Conservation (phyloP, 2,329 filamentous ascomycete genomes). For the Westerdykella ornata region DNA sequence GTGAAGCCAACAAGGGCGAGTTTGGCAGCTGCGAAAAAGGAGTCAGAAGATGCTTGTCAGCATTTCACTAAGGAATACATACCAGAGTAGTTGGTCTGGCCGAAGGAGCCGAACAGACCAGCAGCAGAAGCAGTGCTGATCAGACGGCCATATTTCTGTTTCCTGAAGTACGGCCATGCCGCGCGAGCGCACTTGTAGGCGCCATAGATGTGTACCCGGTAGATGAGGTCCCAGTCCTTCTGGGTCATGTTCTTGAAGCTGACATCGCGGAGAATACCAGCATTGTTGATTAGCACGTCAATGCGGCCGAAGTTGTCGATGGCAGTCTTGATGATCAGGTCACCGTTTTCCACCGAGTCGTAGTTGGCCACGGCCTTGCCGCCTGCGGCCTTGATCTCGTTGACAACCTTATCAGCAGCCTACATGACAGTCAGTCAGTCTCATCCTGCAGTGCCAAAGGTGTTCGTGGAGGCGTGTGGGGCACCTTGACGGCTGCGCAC, state of each 20-base stretch:
- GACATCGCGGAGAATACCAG: constrained; percentile 87
- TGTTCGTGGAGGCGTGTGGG: constrained; percentile 1
- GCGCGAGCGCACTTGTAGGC: constrained; percentile 93
- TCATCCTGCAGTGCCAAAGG: neutral
- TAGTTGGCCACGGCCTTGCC: constrained; percentile 98
- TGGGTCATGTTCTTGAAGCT: constrained; percentile 99
- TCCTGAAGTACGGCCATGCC: constrained; percentile 95
- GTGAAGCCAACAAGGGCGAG: constrained; percentile 93
- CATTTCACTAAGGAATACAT: constrained; percentile 18
- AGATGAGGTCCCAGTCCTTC: constrained; percentile 91
- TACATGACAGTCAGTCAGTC: constrained; percentile 31
- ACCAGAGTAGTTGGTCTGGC: constrained; percentile 90
- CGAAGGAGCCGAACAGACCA: constrained; percentile 91
- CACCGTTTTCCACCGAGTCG: constrained; percentile 87
- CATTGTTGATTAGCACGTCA: constrained; percentile 96
- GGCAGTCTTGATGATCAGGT: constrained; percentile 86
- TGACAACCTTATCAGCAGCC: constrained; percentile 76
- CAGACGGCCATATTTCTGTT: constrained; percentile 95
- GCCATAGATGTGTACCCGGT: constrained; percentile 85
- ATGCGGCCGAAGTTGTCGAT: constrained; percentile 77
- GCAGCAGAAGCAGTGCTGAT: constrained; percentile 98
- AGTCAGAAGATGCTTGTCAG: constrained; percentile 13
- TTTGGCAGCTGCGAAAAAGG: constrained; percentile 69
- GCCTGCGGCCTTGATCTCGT: constrained; percentile 77
- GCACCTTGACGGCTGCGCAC: neutral